Conservation (phyloP, 352 stramenopile species). For the Pythium phragmitis region DNA sequence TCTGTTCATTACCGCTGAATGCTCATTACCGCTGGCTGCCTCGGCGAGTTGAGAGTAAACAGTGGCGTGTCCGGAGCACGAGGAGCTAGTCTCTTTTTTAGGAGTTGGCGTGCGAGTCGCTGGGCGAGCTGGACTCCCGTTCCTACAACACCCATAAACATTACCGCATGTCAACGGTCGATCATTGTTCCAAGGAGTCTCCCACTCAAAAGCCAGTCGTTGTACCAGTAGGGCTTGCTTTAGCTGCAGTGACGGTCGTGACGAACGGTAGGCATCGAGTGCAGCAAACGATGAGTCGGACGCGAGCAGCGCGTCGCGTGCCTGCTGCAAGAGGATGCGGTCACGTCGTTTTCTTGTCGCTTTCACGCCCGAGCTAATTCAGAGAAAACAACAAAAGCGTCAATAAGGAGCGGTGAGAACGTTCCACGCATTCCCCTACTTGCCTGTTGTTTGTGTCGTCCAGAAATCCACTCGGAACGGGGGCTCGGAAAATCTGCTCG, state of each 20-base stretch:
- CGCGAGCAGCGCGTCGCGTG: constrained; percentile 2
- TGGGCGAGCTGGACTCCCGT: not conserved
- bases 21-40: too few relatives aligned
- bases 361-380: constrained; percentile 2
- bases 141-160: constrained; percentile 1
- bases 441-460: constrained; percentile 8
- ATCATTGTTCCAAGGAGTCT: not conserved
- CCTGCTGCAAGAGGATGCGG: not conserved
- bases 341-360: constrained; percentile 7
- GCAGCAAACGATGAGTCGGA: not conserved
- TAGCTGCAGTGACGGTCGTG: not conserved
- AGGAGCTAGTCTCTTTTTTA: not conserved
- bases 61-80: not conserved
- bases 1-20: too few relatives aligned
- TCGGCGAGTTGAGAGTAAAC: not conserved
- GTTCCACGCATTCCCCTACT: not conserved
- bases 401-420: not conserved
- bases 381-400: not conserved
- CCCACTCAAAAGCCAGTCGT: not conserved
- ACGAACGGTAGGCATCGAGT: constrained; percentile 2
- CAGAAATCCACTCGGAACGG: constrained; percentile 1
- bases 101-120: not conserved
- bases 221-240: constrained; percentile 2
- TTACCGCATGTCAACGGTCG: not conserved
- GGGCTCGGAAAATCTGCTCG: constrained; percentile 17